Base-by-base conservation (phyloP, 352 stramenopile genomes). In the Globisporangium viniferum region DNA sequence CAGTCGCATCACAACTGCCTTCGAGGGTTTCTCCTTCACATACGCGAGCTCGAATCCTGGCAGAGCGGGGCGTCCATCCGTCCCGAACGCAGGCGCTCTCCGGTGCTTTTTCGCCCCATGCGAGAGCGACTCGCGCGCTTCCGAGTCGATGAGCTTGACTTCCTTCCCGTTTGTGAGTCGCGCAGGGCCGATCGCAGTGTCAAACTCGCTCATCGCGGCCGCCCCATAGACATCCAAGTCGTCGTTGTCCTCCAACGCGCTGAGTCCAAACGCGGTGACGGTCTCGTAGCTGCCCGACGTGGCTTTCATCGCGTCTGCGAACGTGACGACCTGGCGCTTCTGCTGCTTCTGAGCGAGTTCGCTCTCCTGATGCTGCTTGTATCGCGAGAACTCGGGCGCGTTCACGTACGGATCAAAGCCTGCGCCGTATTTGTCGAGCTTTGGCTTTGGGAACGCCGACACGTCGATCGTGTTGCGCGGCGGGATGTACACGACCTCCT, bases 201-300 rank as follows among this genome's bases (percentile, higher is more conserved):
- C 83, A 70, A 92, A 94, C 10, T 92, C 74, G 22, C 72, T 57
- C 79, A 93, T 92, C 0, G 82, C 83, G 1, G 77, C 72, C 4
- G 75, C 78, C 5, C 76, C 86, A 53, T 96, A 96, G 35, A 96
- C 84, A 51, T 96, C 88, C 1, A 94, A 41, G 49, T 96, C 88
- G 63, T 96, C 86, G 59, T 93, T 89, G 51, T 96, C 88, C 66
- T 96, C 88, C 9, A 96, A 69, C 2, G 88, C 84, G 67, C 88
- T 84, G 3, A 96, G 67, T 20, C 88, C 88, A 57, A 91, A 92
- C 5, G 67, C 81, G 41, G 72, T 88, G 0, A 76, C 73, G 3
- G 67, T 72, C n/a, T 62, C 69, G 66, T 80, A 78, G 41, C 67
- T 81, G 18, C 77, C 79, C 24, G 68, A 71, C 2, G 64, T 73